These are phyloP conservation scores for Angophora floribunda DNA, from an alignment of 345 rosid genomes.

Conservation along the genomic window DNA sequence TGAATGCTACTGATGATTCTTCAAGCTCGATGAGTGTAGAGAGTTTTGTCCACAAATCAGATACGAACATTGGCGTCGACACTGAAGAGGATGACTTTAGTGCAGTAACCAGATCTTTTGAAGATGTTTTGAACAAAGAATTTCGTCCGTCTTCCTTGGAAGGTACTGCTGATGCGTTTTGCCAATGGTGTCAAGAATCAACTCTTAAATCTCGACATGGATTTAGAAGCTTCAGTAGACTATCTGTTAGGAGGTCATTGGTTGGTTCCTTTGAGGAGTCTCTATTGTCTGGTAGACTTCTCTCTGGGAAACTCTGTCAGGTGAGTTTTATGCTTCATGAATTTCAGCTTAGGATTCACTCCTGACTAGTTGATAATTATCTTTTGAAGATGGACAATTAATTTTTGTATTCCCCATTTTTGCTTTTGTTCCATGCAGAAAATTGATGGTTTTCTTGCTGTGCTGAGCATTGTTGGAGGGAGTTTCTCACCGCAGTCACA, in stretches of 20 bases:
- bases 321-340: conserved; percentile 16
- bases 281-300: conserved; percentile 69
- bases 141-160: conserved; percentile 48
- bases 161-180: conserved; percentile 18
- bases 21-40: conserved; percentile 28
- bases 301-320: conserved; percentile 57
- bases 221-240: conserved; percentile 64
- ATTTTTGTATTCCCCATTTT: background rate
- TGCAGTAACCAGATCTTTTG: conserved; percentile 42
- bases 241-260: conserved; percentile 71
- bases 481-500: conserved; percentile 74
- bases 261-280: conserved; percentile 99
- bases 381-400: background rate
- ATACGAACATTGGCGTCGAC: conserved; percentile 8
- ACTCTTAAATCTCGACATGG: conserved; percentile 31
- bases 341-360: background rate
- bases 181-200: conserved; percentile 32
- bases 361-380: background rate
- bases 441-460: conserved; percentile 93
- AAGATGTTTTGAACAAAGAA: conserved; percentile 41
- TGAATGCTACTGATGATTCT: conserved; percentile 16
- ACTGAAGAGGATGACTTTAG: conserved; percentile 26
- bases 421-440: conserved; percentile 28
- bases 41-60: conserved; percentile 16
- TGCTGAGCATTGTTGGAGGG: conserved; percentile 86